Percentiles rank a stretch among this genome's conserved stretches.
These are phyloP conservation scores for Aphanomyces invadans DNA, from an alignment of 352 stramenopile genomes.

Conservation along the genomic window DNA sequence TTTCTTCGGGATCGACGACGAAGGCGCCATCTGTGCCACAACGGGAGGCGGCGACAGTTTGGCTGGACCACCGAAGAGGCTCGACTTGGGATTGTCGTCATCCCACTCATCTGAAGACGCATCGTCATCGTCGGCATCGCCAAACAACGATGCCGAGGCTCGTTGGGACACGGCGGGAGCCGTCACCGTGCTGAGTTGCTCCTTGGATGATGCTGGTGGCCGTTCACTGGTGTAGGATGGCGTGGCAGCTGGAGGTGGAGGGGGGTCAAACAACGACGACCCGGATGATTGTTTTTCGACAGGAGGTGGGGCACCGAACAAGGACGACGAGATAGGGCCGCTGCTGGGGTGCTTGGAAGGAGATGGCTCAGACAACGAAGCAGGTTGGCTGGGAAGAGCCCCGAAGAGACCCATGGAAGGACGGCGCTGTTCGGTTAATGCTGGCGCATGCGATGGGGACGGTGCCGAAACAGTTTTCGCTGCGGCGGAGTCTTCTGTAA, in stretches of 20 bases:
- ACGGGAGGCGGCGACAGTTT: no score
- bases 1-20: constrained; percentile 23
- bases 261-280: neutral
- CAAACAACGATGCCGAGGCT: constrained; percentile 35
- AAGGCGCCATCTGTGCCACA: neutral
- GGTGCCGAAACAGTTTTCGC: neutral
- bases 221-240: constrained; percentile 2
- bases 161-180: constrained; percentile 22
- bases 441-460: neutral
- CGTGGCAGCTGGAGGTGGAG: constrained; percentile 4
- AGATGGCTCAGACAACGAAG: neutral
- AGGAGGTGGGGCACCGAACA: neutral
- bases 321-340: neutral
- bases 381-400: constrained; percentile 1
- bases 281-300: neutral
- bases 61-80: constrained; percentile 19
- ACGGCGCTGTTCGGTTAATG: no score
- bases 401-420: constrained; percentile 11
- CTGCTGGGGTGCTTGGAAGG: neutral
- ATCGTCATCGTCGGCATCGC: constrained; percentile 36
- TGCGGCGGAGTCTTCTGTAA: no score
- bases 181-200: neutral
- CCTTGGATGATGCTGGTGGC: constrained; percentile 17
- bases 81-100: constrained; percentile 40
- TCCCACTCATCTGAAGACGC: constrained; percentile 64